These are phyloP conservation scores for Udeniomyces megalosporus DNA, from an alignment of 768 basidiomycete species.

Conservation along the genomic window DNA sequence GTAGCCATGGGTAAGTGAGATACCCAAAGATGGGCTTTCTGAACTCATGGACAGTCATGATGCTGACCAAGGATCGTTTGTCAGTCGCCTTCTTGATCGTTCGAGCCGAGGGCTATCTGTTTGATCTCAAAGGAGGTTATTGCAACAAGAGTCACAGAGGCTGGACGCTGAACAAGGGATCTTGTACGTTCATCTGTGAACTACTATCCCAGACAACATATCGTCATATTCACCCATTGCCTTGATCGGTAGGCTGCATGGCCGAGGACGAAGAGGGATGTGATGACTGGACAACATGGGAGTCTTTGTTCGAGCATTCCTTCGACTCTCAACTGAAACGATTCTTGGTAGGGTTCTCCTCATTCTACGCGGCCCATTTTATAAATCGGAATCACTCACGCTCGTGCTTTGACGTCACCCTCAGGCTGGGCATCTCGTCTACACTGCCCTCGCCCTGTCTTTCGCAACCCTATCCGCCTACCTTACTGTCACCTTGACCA, in stretches of 20 bases:
- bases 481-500: constrained; percentile 73
- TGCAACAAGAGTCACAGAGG: constrained; percentile 45
- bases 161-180: constrained; percentile 59
- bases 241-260: not conserved
- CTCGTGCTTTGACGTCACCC: not conserved
- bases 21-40: too few relatives aligned
- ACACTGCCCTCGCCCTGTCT: constrained; percentile 57
- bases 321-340: constrained; percentile 42
- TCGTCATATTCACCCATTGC: not conserved
- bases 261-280: not conserved
- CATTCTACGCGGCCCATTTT: too few relatives aligned
- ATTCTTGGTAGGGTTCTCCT: too few relatives aligned
- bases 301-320: not conserved
- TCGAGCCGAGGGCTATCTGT: constrained; percentile 60
- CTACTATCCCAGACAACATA: not conserved
- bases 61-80: too few relatives aligned
- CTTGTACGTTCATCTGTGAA: too few relatives aligned
- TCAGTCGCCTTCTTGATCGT: constrained; percentile 14
- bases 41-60: too few relatives aligned
- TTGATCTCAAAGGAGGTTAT: constrained; percentile 83
- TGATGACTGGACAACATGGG: constrained; percentile 6
- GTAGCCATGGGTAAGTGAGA: too few relatives aligned
- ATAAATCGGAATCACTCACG: not conserved
- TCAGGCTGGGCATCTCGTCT: constrained; percentile 47
- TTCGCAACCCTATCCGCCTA: constrained; percentile 57